Evolutionary conservation across 2,329 filamentous ascomycete genomes (phyloP).

Genomic region (Aspergillus awamori): DNA sequence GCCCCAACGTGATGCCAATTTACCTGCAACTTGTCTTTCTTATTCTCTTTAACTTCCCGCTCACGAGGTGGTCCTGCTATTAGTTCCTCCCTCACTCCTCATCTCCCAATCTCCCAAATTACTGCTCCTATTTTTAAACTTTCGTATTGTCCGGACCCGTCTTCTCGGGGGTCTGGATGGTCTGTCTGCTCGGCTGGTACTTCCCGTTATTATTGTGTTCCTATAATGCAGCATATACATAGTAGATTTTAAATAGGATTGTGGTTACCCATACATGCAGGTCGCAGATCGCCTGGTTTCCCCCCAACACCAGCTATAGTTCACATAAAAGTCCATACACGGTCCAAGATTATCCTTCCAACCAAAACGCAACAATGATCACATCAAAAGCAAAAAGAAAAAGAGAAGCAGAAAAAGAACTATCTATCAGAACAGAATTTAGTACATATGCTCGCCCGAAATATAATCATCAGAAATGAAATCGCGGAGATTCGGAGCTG

Average conservation of each 20-base stretch:
- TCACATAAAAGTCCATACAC: slow-evolving; percentile 11
- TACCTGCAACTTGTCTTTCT: neutral
- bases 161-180: neutral
- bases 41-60: neutral
- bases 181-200: neutral
- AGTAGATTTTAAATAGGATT: too few relatives aligned
- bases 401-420: slow-evolving; percentile 13
- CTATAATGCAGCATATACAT: too few relatives aligned
- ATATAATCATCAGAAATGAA: slow-evolving; percentile 21
- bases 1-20: neutral
- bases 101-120: neutral
- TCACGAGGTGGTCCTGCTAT: neutral
- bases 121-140: neutral
- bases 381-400: slow-evolving; percentile 7
- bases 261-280: slow-evolving; percentile 11
- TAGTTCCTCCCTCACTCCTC: neutral
- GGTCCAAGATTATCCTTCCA: neutral
- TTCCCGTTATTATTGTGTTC: neutral
- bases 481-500: slow-evolving; percentile 13
- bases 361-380: neutral
- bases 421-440: slow-evolving; percentile 19
- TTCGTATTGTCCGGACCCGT: neutral
- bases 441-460: slow-evolving; percentile 17
- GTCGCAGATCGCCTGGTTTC: slow-evolving; percentile 17
- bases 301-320: slow-evolving; percentile 20